These are phyloP conservation scores for Aspergillus pseudoglaucus DNA, from an alignment of 2,329 filamentous ascomycete genomes.

Conservation along the genomic window DNA sequence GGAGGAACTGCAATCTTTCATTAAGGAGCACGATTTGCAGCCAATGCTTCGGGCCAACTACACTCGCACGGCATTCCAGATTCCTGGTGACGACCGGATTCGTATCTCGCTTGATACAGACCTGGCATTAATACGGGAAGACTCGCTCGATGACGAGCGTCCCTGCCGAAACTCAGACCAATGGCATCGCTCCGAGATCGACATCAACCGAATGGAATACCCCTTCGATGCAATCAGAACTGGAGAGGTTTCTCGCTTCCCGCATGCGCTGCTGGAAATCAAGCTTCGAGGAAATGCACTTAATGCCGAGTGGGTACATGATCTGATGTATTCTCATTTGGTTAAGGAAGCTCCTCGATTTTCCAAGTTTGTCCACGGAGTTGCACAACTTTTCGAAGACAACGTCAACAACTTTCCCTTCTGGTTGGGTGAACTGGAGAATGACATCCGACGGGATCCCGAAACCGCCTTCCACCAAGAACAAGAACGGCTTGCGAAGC, in stretches of 20 bases:
- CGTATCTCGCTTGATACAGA: constrained; percentile 91
- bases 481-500: constrained; percentile 72
- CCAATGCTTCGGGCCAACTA: constrained; percentile 90
- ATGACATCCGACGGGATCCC: constrained; percentile 88
- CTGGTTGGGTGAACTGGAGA: constrained; percentile 88
- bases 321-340: constrained; percentile 86
- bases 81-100: constrained; percentile 82
- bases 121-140: constrained; percentile 74
- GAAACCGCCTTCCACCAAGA: constrained; percentile 86
- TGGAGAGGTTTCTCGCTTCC: constrained; percentile 85
- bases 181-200: constrained; percentile 90
- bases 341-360: constrained; percentile 85
- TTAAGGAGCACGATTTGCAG: constrained; percentile 69
- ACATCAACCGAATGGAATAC: constrained; percentile 72
- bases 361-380: constrained; percentile 94
- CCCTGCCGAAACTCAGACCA: constrained; percentile 81
- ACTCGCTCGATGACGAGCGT: constrained; percentile 69
- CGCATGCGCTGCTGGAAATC: constrained; percentile 85
- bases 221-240: constrained; percentile 83
- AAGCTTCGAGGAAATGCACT: constrained; percentile 63
- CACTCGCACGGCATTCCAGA: constrained; percentile 90
- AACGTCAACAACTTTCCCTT: constrained; percentile 94
- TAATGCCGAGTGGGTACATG: constrained; percentile 77
- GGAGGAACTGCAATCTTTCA: constrained; percentile 70
- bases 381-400: constrained; percentile 87